phyloP scores from a whole-genome alignment of 306 rosid genomes.

The Canavalia ensiformis region DNA sequence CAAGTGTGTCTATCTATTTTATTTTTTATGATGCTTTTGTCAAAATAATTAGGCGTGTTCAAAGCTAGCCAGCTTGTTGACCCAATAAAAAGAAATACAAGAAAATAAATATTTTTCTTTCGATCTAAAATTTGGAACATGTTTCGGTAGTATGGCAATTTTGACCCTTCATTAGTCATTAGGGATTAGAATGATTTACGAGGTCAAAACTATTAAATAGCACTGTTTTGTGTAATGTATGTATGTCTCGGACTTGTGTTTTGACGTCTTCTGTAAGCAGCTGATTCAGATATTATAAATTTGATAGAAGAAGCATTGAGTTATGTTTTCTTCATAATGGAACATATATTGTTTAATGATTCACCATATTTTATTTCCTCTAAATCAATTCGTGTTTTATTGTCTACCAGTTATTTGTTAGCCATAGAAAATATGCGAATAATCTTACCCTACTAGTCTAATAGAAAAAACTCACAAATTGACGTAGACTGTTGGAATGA shows the following conservation, averaged over 20 bases:
- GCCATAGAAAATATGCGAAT: not conserved
- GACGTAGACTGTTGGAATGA: not conserved
- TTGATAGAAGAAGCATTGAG: no score
- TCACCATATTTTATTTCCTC: not conserved
- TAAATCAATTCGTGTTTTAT: no score
- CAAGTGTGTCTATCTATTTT: not conserved
- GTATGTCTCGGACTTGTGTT: not conserved
- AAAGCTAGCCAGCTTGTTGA: slow-evolving; percentile 16
- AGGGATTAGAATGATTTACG: not conserved
- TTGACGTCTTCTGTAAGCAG: slow-evolving; percentile 11
- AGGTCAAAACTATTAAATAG: not conserved
- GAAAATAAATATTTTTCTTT: slow-evolving; percentile 1
- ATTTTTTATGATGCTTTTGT: not conserved
- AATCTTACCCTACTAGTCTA: not conserved
- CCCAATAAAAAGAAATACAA: not conserved
- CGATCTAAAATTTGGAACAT: not conserved
- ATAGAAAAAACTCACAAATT: not conserved
- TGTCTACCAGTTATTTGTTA: not conserved
- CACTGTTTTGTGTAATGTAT: not conserved
- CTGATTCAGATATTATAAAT: not conserved
- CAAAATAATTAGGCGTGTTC: slow-evolving; percentile 24
- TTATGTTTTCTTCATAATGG: not conserved
- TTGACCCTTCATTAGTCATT: not conserved
- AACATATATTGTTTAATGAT: not conserved
- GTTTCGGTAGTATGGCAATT: not conserved